Percentiles rank a stretch among this genome's conserved stretches.
Conservation (phyloP, 202 grass and related monocot species). For the Setaria italica region DNA sequence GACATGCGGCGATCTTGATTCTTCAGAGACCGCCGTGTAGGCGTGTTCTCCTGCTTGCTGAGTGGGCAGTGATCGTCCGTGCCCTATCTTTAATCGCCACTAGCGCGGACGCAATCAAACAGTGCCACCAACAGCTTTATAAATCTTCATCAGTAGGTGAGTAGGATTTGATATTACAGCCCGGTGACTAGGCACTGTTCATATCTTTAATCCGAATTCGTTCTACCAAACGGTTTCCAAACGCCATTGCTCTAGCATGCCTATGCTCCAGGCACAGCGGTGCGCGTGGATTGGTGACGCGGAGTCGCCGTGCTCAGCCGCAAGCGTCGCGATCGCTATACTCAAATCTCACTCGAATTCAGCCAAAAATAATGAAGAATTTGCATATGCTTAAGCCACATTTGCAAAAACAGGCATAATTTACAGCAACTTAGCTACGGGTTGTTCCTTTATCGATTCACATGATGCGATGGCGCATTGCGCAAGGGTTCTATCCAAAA, state of each 20-base stretch:
- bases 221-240: background rate
- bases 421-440: conserved; percentile 11
- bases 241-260: background rate
- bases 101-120: background rate
- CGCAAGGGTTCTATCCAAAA: conserved; percentile 27
- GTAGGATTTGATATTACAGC: background rate
- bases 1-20: background rate
- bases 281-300: background rate
- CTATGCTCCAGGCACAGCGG: background rate
- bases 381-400: background rate
- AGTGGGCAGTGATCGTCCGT: background rate
- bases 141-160: no score
- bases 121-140: background rate
- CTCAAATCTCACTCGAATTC: background rate
- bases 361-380: background rate
- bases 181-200: background rate
- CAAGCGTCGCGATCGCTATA: background rate
- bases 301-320: background rate
- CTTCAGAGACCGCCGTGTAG: background rate
- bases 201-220: background rate
- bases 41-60: background rate
- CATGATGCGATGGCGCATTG: conserved; percentile 17
- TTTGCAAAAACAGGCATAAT: background rate
- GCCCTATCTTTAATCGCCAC: background rate
- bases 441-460: conserved; percentile 30